These are phyloP conservation scores for Nicotiana sylvestris DNA, from an alignment of 257 asterid species.

Conservation along the genomic window DNA sequence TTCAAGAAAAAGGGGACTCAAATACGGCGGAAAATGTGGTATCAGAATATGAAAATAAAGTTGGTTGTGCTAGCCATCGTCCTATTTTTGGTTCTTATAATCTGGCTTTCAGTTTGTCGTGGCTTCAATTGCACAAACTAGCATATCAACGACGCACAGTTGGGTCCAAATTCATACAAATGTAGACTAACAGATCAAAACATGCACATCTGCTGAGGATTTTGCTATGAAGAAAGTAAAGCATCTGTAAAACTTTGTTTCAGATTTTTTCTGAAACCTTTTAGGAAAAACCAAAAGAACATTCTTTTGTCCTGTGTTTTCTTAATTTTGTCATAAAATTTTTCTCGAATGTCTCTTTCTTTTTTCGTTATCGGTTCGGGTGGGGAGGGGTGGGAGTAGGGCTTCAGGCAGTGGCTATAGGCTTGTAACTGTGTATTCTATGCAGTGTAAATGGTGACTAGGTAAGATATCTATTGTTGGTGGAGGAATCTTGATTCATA, in stretches of 20 bases:
- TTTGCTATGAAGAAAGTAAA: not conserved
- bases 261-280: not conserved
- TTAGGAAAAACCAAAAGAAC: not conserved
- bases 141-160: not conserved
- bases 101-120: constrained; percentile 72
- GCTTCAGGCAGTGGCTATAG: not conserved
- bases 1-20: constrained; percentile 51
- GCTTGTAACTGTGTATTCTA: not conserved
- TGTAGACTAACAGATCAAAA: not conserved
- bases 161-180: not conserved
- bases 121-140: constrained; percentile 70
- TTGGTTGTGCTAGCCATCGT: constrained; percentile 66
- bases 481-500: no score
- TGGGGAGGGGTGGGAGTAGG: not conserved
- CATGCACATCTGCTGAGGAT: not conserved
- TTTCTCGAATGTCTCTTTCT: not conserved
- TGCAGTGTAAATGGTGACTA: not conserved
- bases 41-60: constrained; percentile 84
- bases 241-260: not conserved
- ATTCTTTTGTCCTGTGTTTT: not conserved
- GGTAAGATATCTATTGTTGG: no score
- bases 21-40: constrained; percentile 85
- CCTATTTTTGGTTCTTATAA: constrained; percentile 51
- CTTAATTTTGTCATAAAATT: not conserved
- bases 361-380: not conserved